These are phyloP conservation scores for Heliamphora pulchella DNA, from an alignment of 179 eudicot species.

Conservation along the genomic window DNA sequence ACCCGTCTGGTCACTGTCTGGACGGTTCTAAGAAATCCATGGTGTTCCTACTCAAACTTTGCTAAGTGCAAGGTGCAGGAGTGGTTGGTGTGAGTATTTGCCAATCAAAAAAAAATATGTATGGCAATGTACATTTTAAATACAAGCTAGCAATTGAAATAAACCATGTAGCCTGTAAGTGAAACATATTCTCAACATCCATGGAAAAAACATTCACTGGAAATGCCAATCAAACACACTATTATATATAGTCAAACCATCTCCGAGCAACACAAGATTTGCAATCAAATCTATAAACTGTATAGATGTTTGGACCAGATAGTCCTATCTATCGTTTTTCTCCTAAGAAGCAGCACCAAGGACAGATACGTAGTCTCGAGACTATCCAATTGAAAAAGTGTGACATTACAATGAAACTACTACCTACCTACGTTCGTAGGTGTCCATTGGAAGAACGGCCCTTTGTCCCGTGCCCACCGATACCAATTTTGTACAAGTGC, in stretches of 20 bases:
- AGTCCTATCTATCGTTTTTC: not conserved
- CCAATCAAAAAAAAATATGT: no score
- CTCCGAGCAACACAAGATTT: not conserved
- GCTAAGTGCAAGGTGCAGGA: no score
- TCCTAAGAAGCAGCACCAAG: not conserved
- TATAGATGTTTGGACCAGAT: not conserved
- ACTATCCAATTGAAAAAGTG: not conserved
- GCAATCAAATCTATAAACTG: not conserved
- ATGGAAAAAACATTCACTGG: not conserved
- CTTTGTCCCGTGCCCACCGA: slow-evolving; percentile 11
- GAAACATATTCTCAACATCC: not conserved
- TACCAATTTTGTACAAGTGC: slow-evolving; percentile 8
- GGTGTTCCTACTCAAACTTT: no score
- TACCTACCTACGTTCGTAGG: not conserved
- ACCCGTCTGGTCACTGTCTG: no score
- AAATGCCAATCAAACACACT: not conserved
- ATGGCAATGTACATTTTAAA: not conserved
- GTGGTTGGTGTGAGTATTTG: no score
- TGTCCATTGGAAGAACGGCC: not conserved
- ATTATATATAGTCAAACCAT: not conserved
- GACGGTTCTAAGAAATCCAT: no score
- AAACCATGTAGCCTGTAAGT: not conserved
- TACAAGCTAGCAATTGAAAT: not conserved
- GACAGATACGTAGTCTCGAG: not conserved
- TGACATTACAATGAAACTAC: not conserved